Conservation (phyloP, 257 asterid genomes). For the Fraxinus excelsior region DNA sequence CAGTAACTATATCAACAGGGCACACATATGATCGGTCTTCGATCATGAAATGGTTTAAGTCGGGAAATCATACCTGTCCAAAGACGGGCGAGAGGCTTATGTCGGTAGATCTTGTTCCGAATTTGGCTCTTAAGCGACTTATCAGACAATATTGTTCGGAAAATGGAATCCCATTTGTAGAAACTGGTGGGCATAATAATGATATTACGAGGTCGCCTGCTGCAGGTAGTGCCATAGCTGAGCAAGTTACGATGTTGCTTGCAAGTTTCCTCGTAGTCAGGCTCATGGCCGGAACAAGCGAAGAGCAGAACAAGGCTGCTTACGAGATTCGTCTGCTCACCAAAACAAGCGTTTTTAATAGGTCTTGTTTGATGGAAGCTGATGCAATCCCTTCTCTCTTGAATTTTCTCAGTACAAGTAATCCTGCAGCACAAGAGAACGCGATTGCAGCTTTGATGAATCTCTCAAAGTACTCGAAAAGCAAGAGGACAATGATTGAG, state of each 20-base stretch:
- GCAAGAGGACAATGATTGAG: conserved; percentile 46
- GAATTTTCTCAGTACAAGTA: conserved; percentile 34
- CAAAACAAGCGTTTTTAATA: conserved; percentile 69
- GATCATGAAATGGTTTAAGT: conserved; percentile 64
- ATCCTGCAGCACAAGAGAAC: conserved; percentile 52
- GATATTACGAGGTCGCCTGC: conserved; percentile 19
- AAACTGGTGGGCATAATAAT: conserved; percentile 29
- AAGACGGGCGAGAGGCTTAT: conserved; percentile 66
- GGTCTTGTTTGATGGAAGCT: conserved; percentile 79
- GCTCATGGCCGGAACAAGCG: conserved; percentile 41
- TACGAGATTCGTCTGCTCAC: conserved; percentile 77
- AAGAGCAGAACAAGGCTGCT: conserved; percentile 49
- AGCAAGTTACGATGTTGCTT: conserved; percentile 51
- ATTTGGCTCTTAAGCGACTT: conserved; percentile 59
- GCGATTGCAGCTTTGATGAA: conserved; percentile 63
- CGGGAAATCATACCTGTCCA: conserved; percentile 85
- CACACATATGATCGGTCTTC: conserved; percentile 83
- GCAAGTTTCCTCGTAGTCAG: conserved; percentile 52
- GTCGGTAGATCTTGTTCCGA: conserved; percentile 50
- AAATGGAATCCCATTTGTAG: conserved; percentile 41
- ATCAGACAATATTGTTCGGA: conserved; percentile 41
- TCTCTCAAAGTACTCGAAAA: conserved; percentile 51
- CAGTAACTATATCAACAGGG: conserved; percentile 75
- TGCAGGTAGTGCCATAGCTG: conserved; percentile 45
- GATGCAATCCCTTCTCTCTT: conserved; percentile 56